Percentiles rank a stretch among this genome's conserved stretches.
Evolutionary conservation across 257 asterid species (phyloP).

Genomic region (Solanum ahanhuiri): DNA sequence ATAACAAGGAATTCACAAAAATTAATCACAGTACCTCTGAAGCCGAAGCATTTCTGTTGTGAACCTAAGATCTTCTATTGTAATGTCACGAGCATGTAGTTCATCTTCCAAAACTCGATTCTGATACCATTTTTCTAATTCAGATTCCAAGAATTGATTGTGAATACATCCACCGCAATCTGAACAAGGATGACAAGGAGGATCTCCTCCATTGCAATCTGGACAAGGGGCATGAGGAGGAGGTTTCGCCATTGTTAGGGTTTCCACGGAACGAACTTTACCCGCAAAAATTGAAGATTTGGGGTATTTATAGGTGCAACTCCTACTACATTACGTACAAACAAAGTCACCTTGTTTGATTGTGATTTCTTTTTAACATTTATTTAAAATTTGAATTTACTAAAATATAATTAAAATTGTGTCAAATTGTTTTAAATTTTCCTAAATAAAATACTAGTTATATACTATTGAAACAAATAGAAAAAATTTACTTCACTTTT

Average conservation of each 20-base stretch:
- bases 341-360: background rate
- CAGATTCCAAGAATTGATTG: background rate
- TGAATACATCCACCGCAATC: background rate
- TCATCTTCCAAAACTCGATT: background rate
- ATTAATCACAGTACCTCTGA: background rate
- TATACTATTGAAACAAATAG: background rate
- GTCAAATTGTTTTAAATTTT: no score
- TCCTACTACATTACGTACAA: background rate
- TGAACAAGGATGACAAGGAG: background rate
- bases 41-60: background rate
- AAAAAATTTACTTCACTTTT: background rate
- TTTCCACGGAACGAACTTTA: background rate
- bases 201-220: background rate
- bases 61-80: no score
- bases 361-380: background rate
- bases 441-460: background rate
- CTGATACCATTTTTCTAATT: background rate
- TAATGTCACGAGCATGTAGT: background rate
- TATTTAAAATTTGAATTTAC: background rate
- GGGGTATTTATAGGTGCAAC: background rate
- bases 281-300: background rate
- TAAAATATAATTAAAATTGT: background rate
- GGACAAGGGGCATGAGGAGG: no score
- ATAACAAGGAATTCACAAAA: background rate
- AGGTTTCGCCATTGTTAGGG: background rate